phyloP scores from a whole-genome alignment of 2,329 filamentous ascomycete species.

The Phaeosphaeria sp. region DNA sequence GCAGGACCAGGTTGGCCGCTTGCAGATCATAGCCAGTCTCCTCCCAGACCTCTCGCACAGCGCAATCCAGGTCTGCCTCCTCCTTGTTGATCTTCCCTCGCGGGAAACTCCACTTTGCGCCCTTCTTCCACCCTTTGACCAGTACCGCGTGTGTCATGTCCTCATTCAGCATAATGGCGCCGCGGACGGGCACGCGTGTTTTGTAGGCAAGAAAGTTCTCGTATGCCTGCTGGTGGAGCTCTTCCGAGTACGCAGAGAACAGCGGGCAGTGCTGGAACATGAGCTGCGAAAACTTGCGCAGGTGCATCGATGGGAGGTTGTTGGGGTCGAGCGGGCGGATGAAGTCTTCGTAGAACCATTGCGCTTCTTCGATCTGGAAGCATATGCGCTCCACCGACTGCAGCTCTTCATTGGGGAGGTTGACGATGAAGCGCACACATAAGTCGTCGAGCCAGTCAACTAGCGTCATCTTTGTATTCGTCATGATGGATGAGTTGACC shows the following conservation, averaged over 20 bases:
- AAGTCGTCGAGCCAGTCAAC: conserved; percentile 98
- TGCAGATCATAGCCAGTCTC: conserved; percentile 90
- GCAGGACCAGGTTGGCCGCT: conserved; percentile 75
- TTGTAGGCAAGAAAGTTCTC: conserved; percentile 95
- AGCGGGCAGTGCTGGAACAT: conserved; percentile 96
- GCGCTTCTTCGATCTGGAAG: conserved; percentile 98
- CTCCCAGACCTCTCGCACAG: conserved; percentile 91
- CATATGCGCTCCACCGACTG: conserved; percentile 91
- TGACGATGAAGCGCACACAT: conserved; percentile 97
- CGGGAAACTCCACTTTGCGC: conserved; percentile 94
- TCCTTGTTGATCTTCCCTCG: conserved; percentile 98
- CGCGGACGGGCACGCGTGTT: conserved; percentile 88
- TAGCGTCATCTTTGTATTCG: conserved; percentile 73
- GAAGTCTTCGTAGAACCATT: conserved; percentile 99
- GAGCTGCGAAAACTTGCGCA: conserved; percentile 83
- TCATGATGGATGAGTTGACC: conserved; percentile 64
- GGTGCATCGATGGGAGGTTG: conserved; percentile 79
- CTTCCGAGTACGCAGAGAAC: conserved; percentile 78
- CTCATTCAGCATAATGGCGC: conserved; percentile 90
- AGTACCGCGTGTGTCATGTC: conserved; percentile 93
- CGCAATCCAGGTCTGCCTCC: conserved; percentile 91
- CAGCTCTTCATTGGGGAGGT: conserved; percentile 90
- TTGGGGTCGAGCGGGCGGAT: conserved; percentile 86
- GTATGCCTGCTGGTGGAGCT: conserved; percentile 82
- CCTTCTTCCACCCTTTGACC: conserved; percentile 98